These are phyloP conservation scores for Posidonia australis DNA, from an alignment of 106 monocot genomes.

Conservation along the genomic window DNA sequence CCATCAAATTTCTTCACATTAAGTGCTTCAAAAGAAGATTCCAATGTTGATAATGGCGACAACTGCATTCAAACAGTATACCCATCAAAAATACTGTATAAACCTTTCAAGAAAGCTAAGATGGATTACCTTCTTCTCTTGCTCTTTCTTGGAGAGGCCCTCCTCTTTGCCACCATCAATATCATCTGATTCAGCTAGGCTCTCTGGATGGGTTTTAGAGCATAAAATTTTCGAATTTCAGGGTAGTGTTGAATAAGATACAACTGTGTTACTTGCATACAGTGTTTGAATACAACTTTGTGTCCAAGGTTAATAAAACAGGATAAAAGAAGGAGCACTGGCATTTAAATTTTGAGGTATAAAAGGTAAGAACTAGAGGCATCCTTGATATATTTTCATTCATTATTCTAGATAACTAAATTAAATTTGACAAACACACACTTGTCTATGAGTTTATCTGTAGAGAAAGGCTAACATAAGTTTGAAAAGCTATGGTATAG, in stretches of 20 bases:
- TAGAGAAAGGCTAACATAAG: no score
- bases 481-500: background rate
- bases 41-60: conserved; percentile 85
- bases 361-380: no score
- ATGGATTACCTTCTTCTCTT: conserved; percentile 41
- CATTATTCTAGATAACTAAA: background rate
- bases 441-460: no score
- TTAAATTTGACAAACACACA: no score
- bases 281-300: no score
- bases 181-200: conserved; percentile 4
- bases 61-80: conserved; percentile 33
- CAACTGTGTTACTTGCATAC: no score
- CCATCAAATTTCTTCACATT: conserved; percentile 99
- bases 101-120: background rate
- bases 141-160: conserved; percentile 33
- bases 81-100: background rate
- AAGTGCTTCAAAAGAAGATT: conserved; percentile 85
- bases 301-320: no score
- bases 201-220: background rate
- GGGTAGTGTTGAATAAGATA: background rate
- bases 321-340: no score
- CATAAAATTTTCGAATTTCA: background rate
- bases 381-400: no score
- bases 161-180: conserved; percentile 9
- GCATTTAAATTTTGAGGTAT: background rate